Base-by-base conservation (phyloP, 2,329 filamentous ascomycete species). In the Coniochaeta hoffmannii region DNA sequence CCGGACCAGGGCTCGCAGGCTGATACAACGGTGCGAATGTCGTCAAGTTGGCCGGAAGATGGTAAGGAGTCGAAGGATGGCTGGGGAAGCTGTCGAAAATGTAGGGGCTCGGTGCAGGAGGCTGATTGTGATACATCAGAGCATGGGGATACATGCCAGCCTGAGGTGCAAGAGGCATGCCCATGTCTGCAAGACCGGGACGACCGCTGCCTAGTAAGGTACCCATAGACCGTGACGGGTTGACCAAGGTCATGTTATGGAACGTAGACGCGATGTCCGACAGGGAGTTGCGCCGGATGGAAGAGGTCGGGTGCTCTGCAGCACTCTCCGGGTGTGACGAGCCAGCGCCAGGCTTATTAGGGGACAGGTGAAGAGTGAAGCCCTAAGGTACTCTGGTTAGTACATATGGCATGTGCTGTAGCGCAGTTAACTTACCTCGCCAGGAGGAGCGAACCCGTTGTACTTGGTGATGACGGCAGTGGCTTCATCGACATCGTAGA, bases 401-500 rank as follows among this genome's bases (percentile, higher is more conserved):
- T 17, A 5, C 6, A n/a, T 32, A 28, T 12, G 11, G 3, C 22
- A 28, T 14, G 12, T 15, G 12, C 2, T 12, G 15, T 11, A 46
- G 9, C 4, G 11, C 14, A 12, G n/a, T 15, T 15, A 8, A 28
- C 71, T 65, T 61, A 75, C 73, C 51, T 71, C 64, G 36, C 41
- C 41, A n/a, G 41, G 12, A 3, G 72, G 56, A 2, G 69, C 65
- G 15, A 66, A 53, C 11, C 72, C 70, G 49, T 75, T 73, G 46
- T 74, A 71, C 55, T 68, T 69, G 8, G 69, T 63, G 3, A 75
- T 67, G 5, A 76, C 75, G 4, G 63, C 62, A 15, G 72, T 49
- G 10, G 77, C 76, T 53, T 73, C 65, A 2, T 73, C 70, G 22
- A 73, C 68, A 57, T 83, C 79, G 53, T 74, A 76, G 56, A 77